A percentile compares a stretch with the other conserved stretches of the same genome.
These are phyloP conservation scores for Pseudocercospora musae DNA, from an alignment of 2,329 filamentous ascomycete species.

Conservation along the genomic window DNA sequence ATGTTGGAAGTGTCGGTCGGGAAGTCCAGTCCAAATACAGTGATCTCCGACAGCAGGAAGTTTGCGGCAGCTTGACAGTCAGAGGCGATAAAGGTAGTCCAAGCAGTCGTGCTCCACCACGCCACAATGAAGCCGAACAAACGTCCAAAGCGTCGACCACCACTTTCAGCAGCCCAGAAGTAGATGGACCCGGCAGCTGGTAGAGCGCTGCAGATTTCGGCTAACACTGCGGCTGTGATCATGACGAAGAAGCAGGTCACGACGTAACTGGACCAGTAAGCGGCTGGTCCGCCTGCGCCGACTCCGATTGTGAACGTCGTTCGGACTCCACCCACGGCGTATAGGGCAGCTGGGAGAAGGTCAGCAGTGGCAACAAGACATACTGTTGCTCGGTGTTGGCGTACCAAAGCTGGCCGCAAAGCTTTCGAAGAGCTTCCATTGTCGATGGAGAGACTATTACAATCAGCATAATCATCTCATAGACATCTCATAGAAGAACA, in stretches of 20 bases:
- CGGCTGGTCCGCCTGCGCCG: slow-evolving; percentile 58
- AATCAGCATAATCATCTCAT: slow-evolving; percentile 7
- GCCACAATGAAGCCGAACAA: slow-evolving; percentile 60
- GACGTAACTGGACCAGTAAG: slow-evolving; percentile 62
- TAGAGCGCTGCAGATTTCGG: slow-evolving; percentile 59
- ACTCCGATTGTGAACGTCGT: slow-evolving; percentile 63
- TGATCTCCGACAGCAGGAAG: slow-evolving; percentile 49
- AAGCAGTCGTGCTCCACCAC: slow-evolving; percentile 62
- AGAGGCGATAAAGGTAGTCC: slow-evolving; percentile 50
- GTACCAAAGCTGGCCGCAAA: slow-evolving; percentile 59
- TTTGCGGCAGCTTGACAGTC: slow-evolving; percentile 39
- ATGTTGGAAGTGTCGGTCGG: slow-evolving; percentile 52
- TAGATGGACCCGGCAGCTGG: slow-evolving; percentile 60
- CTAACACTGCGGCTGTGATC: slow-evolving; percentile 59
- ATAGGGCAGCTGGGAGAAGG: slow-evolving; percentile 51
- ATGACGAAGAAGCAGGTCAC: slow-evolving; percentile 59
- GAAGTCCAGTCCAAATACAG: slow-evolving; percentile 56
- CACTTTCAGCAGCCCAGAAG: slow-evolving; percentile 60
- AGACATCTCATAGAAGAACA: too few species aligned
- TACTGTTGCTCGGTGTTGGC: slow-evolving; percentile 4
- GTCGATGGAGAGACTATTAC: slow-evolving; percentile 53
- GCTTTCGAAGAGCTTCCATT: slow-evolving; percentile 57
- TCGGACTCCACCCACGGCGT: slow-evolving; percentile 57
- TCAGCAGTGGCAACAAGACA: not conserved
- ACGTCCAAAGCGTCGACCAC: slow-evolving; percentile 54